Conservation (phyloP, 2,329 filamentous ascomycete species). For the Calonectria hongkongensis region DNA sequence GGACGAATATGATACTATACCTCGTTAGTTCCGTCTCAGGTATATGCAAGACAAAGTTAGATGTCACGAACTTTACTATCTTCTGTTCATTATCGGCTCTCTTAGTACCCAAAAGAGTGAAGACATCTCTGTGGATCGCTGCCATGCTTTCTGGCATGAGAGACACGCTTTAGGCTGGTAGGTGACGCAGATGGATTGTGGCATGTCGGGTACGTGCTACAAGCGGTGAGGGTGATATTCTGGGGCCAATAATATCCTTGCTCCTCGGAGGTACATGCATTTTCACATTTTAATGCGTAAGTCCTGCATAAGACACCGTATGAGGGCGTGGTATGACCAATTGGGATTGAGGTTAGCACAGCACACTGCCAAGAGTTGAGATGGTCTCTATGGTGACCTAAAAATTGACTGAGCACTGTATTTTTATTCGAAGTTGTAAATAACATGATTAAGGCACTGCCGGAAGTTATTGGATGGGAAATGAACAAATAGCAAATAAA, state of each 20-base stretch:
- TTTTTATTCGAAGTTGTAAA: no score
- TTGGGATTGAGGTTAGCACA: conserved; percentile 2
- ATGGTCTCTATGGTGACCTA: no score
- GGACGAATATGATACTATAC: conserved; percentile 59
- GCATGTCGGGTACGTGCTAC: not conserved
- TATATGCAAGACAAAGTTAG: not conserved
- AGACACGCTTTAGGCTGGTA: not conserved
- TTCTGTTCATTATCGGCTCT: not conserved
- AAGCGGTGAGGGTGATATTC: not conserved
- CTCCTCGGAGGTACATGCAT: not conserved
- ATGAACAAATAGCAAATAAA: no score
- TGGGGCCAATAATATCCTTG: not conserved
- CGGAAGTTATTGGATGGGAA: no score
- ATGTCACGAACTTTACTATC: not conserved
- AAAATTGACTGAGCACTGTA: no score
- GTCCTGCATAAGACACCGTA: not conserved
- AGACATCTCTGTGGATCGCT: not conserved
- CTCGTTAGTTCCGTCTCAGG: not conserved
- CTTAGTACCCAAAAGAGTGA: not conserved
- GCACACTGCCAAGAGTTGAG: not conserved
- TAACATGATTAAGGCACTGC: no score
- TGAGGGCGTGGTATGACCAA: not conserved
- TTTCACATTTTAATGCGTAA: not conserved
- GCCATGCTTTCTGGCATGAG: not conserved
- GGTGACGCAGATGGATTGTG: not conserved